Evolutionary conservation across 371 early-diverging fungal species (phyloP), one percentile per base, ranked within the genome.

Genomic region (Batrachochytrium dendrobatidis): DNA sequence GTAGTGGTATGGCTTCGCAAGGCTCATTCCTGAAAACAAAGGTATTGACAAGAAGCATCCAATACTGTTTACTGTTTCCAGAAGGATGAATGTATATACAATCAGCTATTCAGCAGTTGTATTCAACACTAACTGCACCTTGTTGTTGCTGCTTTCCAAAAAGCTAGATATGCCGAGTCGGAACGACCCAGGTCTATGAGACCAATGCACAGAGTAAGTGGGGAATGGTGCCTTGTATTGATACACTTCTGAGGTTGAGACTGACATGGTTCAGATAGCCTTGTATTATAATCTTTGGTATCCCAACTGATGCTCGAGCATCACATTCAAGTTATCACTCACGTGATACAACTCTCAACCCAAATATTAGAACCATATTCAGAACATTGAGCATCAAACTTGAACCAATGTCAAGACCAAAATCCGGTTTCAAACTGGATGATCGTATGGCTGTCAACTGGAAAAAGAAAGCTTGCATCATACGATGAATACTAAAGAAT

Each of bases 181-280:
- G 62, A 89, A 88, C 28, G 82, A 75, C 34, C 80, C 83, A 1
- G 81, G 81, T 7, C 79, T 79, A 60, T 85, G 84, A 24, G 80
- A 85, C 94, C 94, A 94, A 64, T 88, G 83, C 34, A 92, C 74
- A n/a, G 86, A 86, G 68, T 91, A 91, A 18, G 90, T 84, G 1
- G 85, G 84, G 85, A 88, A 91, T 20, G 90, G 86, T 6, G 94
- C 88, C 53, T 79, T 78, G 73, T 90, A 92, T 53, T 82, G 83
- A 65, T 89, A 88, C 34, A 89, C 31, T 17, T 63, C 58, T 24
- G 45, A 48, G 30, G 54, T 6, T 34, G 55, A 28, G 48, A 15
- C 39, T 12, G 39, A 39, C 39, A n/a, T 12, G 12, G 39, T n/a
- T 12, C 12, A 15, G 39, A 12, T 39, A n/a, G 15, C 39, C 12